Evolutionary conservation across 2,329 filamentous ascomycete species (phyloP), one percentile per base, ranked within the genome.

Genomic region (Truncatella angustata): DNA sequence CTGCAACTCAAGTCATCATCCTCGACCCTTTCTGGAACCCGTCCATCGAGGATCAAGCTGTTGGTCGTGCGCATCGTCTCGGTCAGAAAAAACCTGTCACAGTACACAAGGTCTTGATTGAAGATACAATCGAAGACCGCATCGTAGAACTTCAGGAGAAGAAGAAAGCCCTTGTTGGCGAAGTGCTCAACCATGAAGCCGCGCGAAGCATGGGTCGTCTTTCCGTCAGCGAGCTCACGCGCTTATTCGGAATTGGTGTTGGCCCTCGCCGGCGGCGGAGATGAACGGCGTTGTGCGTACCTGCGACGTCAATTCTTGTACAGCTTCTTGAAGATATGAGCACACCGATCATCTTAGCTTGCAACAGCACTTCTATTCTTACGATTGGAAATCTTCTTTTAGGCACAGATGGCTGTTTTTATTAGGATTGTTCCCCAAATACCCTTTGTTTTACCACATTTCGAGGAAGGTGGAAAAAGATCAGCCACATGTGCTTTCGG

Each of bases 81-180:
- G 37, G 37, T 11, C 49, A 51, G 39, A 36, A 44, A n/a, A 43
- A 36, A 3, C 71, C 79, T 4, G 88, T 91, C 2, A 75, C 78
- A 42, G 82, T 91, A 3, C 86, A 91, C 65, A 80, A 86, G 1
- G 72, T 91, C 4, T 68, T 91, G 1, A 79, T 90, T 7, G 65
- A 79, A 40, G 74, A 78, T 5, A 91, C 87, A 0, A 86, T 91
- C 1, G 88, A 91, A 64, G 87, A 91, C 62, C 80, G 87, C 7
- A 91, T 91, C 51, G 73, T 88, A 49, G 75, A 73, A 18, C 70
- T 91, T 4, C 88, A 91, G 62, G 82, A 89, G 50, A 76, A 81
- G 66, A 91, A 91, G 70, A 76, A 82, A 11, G 73, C 77, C 36
- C 68, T 90, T 12, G 87, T 91, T 18, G 54, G 53, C 5, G 53